Evolutionary conservation across 2,329 filamentous ascomycete genomes (phyloP), one percentile per base, ranked within the genome.

Genomic region (Aspergillus viridinutans): DNA sequence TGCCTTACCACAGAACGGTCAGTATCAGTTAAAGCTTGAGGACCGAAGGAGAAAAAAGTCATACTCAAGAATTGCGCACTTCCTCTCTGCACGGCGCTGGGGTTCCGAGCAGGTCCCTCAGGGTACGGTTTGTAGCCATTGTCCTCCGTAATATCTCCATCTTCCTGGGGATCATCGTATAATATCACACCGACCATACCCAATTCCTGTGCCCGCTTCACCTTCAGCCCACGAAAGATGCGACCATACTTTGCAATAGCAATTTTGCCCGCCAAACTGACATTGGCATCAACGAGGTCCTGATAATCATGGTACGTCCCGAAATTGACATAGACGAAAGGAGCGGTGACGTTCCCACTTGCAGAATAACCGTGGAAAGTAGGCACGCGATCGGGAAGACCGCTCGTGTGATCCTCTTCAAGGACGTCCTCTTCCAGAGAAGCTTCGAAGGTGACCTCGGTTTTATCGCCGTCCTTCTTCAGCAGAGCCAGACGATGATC

Each of bases 351-450:
- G 72, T 97, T 96, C 28, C 93, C 93, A 58, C 82, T 92, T 4
- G 92, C 92, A 3, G 91, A 96, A 74, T 97, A 97, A 53, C 93
- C 94, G 69, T 97, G 93, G 78, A 97, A 97, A 0, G 89, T 93
- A 1, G 93, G 92, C 25, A 97, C 83, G 29, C 90, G 81, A 66
- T 92, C 83, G 9, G 83, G 75, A 49, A 91, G 78, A 23, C 85
- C 83, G 20, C 86, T 91, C 0, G 92, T 95, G 3, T 86, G 83
- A 71, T 99, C 94, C 53, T 96, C 87, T 0, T 90, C 82, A 4
- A 97, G 78, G 1, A 93, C 82, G 68, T 96, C 91, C 73, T 99
- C 94, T 64, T 90, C 85, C 43, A 97, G 76, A 1, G 85, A 87
- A 0, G 92, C 93, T 69, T 92, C 86, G 67, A 88, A 96, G n/a